Conservation (phyloP, 2,329 filamentous ascomycete species). For the Harringtonia lauricola region DNA sequence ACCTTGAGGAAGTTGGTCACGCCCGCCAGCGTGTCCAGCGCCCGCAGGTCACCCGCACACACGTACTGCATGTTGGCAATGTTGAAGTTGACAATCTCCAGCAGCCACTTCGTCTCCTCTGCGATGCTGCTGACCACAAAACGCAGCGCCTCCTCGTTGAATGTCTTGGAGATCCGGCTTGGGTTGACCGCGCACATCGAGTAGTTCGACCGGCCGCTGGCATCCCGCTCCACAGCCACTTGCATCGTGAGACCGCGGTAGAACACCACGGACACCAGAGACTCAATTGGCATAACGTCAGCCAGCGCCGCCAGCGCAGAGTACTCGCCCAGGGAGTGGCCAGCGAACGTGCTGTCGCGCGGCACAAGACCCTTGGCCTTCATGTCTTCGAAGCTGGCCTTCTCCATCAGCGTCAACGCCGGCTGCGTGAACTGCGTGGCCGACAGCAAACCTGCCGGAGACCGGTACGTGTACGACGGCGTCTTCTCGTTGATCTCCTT, state of each 20-base stretch:
- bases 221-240: conserved; percentile 95
- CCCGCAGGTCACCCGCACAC: conserved; percentile 58
- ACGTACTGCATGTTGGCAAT: conserved; percentile 69
- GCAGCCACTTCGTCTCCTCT: conserved; percentile 85
- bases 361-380: conserved; percentile 92
- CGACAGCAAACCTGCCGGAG: conserved; percentile 85
- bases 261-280: conserved; percentile 95
- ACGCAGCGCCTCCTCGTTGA: conserved; percentile 94
- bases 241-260: conserved; percentile 99
- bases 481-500: conserved; percentile 93
- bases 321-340: conserved; percentile 97
- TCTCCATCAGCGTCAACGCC: conserved; percentile 96
- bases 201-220: conserved; percentile 88
- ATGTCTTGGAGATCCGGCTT: conserved; percentile 94
- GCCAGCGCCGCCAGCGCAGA: conserved; percentile 91
- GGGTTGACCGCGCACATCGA: conserved; percentile 99
- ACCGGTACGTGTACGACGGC: conserved; percentile 92
- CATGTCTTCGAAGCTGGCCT: conserved; percentile 99
- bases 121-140: conserved; percentile 95
- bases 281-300: conserved; percentile 99
- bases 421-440: conserved; percentile 98
- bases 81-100: conserved; percentile 98
- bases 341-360: conserved; percentile 91
- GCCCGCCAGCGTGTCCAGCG: conserved; percentile 61
- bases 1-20: conserved; percentile 93